These are phyloP conservation scores for Ustilago hordei DNA, from an alignment of 1,284 basidiomycete species.

Conservation along the genomic window DNA sequence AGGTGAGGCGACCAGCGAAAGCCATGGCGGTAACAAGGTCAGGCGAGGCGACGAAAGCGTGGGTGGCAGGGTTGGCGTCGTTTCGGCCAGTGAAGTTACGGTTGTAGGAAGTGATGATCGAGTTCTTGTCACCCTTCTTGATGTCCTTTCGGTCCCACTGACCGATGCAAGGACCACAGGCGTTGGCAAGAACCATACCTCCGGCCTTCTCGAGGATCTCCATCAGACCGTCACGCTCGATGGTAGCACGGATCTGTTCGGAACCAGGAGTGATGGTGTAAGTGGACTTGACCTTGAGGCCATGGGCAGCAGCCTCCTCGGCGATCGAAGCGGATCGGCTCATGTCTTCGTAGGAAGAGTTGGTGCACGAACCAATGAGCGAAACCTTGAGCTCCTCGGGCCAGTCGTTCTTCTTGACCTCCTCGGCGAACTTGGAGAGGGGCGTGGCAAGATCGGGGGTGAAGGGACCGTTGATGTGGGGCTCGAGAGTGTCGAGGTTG, in stretches of 20 bases:
- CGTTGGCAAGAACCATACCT: slow-evolving; percentile 95
- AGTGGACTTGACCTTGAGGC: slow-evolving; percentile 88
- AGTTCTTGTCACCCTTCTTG: slow-evolving; percentile 93
- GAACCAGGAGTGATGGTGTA: slow-evolving; percentile 99
- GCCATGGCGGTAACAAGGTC: slow-evolving; percentile 98
- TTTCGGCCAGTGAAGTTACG: slow-evolving; percentile 99
- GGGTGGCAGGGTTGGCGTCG: slow-evolving; percentile 98
- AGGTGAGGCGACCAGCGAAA: slow-evolving; percentile 91
- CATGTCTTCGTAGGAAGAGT: slow-evolving; percentile 99
- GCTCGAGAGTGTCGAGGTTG: slow-evolving; percentile 95
- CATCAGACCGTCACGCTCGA: slow-evolving; percentile 94
- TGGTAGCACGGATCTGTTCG: slow-evolving; percentile 97
- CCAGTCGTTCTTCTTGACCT: slow-evolving; percentile 96
- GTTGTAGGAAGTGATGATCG: slow-evolving; percentile 97
- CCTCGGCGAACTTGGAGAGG: slow-evolving; percentile 91
- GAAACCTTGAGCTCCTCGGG: slow-evolving; percentile 95
- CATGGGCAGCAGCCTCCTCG: slow-evolving; percentile 85
- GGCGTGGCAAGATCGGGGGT: slow-evolving; percentile 75
- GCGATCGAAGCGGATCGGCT: slow-evolving; percentile 95
- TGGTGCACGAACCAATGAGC: slow-evolving; percentile 99
- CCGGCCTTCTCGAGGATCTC: slow-evolving; percentile 86
- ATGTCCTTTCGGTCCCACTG: slow-evolving; percentile 98
- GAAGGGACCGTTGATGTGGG: slow-evolving; percentile 95
- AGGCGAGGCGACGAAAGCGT: slow-evolving; percentile 97
- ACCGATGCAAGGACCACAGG: slow-evolving; percentile 98